Percentiles rank a stretch among this genome's conserved stretches.
Conservation (phyloP, 192 early-diverging fungal species). For the Coemansia sp. region DNA sequence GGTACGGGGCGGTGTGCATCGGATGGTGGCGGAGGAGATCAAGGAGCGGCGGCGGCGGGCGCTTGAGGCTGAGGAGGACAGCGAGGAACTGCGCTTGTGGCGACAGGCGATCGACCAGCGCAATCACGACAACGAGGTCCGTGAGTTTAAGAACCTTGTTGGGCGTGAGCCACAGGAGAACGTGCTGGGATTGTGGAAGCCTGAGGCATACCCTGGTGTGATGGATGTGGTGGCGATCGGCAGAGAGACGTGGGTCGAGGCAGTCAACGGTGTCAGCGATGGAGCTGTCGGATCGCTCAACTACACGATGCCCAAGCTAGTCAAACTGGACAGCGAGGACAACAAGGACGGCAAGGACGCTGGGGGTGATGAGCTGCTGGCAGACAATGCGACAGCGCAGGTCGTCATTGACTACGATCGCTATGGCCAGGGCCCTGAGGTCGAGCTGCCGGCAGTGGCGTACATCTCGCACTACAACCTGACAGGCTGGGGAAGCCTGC, state of each 20-base stretch:
- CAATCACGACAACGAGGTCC: constrained; percentile 28
- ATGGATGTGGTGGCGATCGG: constrained; percentile 50
- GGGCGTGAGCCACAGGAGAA: constrained; percentile 22
- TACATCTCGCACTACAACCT: constrained; percentile 42
- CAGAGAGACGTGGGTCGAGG: constrained; percentile 47
- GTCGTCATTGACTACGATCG: constrained; percentile 34
- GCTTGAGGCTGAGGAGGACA: constrained; percentile 28
- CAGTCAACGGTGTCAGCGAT: constrained; percentile 44
- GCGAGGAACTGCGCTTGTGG: constrained; percentile 39
- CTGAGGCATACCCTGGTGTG: constrained; percentile 33
- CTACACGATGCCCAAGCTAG: constrained; percentile 23
- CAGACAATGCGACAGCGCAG: background rate
- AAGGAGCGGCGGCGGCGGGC: constrained; percentile 39
- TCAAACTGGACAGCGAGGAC: constrained; percentile 25
- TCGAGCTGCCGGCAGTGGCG: constrained; percentile 31
- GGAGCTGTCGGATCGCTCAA: constrained; percentile 41
- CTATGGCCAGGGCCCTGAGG: constrained; percentile 16
- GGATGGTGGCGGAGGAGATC: constrained; percentile 34
- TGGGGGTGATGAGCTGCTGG: constrained; percentile 20
- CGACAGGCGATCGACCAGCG: constrained; percentile 36
- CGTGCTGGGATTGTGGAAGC: constrained; percentile 38
- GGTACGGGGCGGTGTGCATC: constrained; percentile 43
- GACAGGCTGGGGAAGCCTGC: constrained; percentile 41
- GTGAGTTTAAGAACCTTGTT: constrained; percentile 17
- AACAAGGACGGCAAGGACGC: constrained; percentile 2